phyloP scores from a whole-genome alignment of 306 rosid species.

The Sophora flavescens region DNA sequence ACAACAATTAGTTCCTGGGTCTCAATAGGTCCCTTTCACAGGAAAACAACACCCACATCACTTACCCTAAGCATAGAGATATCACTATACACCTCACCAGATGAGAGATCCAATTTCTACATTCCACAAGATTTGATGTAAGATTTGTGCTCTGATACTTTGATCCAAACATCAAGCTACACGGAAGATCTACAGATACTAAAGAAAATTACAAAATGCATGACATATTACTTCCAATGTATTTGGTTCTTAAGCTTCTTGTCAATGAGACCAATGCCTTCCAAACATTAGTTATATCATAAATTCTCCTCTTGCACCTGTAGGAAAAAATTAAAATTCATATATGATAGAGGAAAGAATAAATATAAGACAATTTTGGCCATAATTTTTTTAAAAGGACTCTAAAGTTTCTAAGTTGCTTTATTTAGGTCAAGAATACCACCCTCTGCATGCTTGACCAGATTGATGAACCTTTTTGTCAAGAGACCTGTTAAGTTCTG shows the following conservation, averaged over 20 bases:
- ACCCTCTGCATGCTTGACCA: slow-evolving; percentile 92
- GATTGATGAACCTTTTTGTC: slow-evolving; percentile 93
- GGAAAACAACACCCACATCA: slow-evolving; percentile 29
- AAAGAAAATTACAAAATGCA: slow-evolving; percentile 25
- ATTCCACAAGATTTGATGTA: slow-evolving; percentile 49
- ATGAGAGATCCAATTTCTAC: slow-evolving; percentile 77
- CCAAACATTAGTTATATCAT: slow-evolving; percentile 99
- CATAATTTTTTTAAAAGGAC: slow-evolving; percentile 49
- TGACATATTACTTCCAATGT: slow-evolving; percentile 89
- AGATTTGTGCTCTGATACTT: slow-evolving; percentile 44
- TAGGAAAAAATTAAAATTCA: slow-evolving; percentile 40
- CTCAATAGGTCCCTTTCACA: slow-evolving; percentile 31
- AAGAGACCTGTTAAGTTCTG: slow-evolving; percentile 76
- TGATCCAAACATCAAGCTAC: slow-evolving; percentile 37
- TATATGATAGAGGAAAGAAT: slow-evolving; percentile 30
- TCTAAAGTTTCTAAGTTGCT: slow-evolving; percentile 95
- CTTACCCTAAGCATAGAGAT: slow-evolving; percentile 76
- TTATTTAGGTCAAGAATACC: slow-evolving; percentile 95
- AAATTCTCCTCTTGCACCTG: slow-evolving; percentile 99
- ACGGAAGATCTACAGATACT: slow-evolving; percentile 31
- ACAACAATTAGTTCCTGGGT: slow-evolving; percentile 31
- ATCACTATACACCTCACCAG: slow-evolving; percentile 78
- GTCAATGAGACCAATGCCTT: slow-evolving; percentile 99
- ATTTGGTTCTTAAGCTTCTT: slow-evolving; percentile 94
- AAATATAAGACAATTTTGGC: slow-evolving; percentile 26